Percentiles rank a stretch among this genome's conserved stretches.
Conservation (phyloP, 2,329 filamentous ascomycete genomes). For the Cladosporium sp. region DNA sequence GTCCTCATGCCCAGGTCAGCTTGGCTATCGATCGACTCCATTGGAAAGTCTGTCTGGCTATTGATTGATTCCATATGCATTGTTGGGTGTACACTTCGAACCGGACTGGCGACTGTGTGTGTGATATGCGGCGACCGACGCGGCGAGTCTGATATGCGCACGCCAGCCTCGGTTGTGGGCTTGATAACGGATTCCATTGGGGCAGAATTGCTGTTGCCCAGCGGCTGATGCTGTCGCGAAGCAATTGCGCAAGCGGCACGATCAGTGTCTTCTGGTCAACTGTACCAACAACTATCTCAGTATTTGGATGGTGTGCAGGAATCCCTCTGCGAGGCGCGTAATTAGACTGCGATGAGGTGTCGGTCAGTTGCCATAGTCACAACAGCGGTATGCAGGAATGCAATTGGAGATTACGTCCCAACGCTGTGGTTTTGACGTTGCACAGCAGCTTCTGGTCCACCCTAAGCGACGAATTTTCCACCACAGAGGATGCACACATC, state of each 20-base stretch:
- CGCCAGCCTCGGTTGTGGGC: neutral
- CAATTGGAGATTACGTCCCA: conserved; percentile 13
- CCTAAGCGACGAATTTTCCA: conserved; percentile 32
- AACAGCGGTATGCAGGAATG: conserved; percentile 20
- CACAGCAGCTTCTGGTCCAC: neutral
- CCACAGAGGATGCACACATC: conserved; percentile 36
- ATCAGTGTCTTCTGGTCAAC: neutral
- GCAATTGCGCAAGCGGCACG: neutral
- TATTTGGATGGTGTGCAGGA: neutral
- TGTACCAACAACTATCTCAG: neutral
- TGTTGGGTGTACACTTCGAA: conserved; percentile 32
- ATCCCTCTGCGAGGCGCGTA: neutral
- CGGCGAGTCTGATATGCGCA: conserved; percentile 30
- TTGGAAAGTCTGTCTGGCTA: conserved; percentile 8
- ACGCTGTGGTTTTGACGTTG: conserved; percentile 3
- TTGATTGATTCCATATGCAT: conserved; percentile 19
- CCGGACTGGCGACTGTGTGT: conserved; percentile 29
- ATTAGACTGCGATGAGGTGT: neutral
- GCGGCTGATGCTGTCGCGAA: neutral
- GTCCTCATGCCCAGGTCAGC: conserved; percentile 27
- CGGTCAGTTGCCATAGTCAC: conserved; percentile 1
- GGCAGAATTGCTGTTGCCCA: neutral
- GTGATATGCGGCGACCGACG: conserved; percentile 31
- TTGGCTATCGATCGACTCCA: conserved; percentile 30
- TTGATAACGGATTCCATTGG: conserved; percentile 3